phyloP scores from a whole-genome alignment of 495 filamentous ascomycete genomes.

The Penicillium steckii region DNA sequence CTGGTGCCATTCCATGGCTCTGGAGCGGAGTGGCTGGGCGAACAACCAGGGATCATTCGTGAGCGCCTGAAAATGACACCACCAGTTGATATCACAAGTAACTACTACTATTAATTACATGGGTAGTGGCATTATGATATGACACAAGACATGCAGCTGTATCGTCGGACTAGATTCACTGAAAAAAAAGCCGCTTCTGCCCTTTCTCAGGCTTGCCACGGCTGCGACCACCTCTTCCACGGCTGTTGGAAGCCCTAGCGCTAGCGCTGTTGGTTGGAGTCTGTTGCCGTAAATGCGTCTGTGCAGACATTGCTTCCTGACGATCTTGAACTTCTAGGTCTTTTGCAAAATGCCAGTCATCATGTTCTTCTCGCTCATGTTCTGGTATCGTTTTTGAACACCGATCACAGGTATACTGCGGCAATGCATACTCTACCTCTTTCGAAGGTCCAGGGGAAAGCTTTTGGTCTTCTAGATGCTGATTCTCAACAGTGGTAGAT shows the following conservation, averaged over 20 bases:
- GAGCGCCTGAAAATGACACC: too few species aligned
- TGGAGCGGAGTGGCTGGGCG: neutral
- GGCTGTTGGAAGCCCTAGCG: slow-evolving; percentile 26
- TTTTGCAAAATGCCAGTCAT: slow-evolving; percentile 96
- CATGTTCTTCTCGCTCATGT: slow-evolving; percentile 69
- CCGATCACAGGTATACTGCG: slow-evolving; percentile 52
- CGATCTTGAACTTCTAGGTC: slow-evolving; percentile 68
- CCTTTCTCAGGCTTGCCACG: slow-evolving; percentile 66
- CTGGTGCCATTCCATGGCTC: neutral
- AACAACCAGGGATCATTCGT: neutral
- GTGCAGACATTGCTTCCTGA: slow-evolving; percentile 27
- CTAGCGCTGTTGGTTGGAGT: slow-evolving; percentile 19
- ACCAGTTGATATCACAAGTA: neutral
- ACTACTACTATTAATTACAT: too few species aligned
- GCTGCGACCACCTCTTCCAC: slow-evolving; percentile 30
- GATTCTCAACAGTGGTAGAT: slow-evolving; percentile 6
- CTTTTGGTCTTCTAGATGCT: neutral
- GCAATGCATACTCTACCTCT: neutral
- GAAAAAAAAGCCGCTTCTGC: slow-evolving; percentile 70
- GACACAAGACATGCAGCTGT: too few species aligned
- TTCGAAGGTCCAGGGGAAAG: too few species aligned
- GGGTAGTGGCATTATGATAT: too few species aligned
- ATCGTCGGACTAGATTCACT: too few species aligned
- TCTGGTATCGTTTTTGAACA: slow-evolving; percentile 60
- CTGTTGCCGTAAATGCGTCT: slow-evolving; percentile 9